These are phyloP conservation scores for Nannochloropsis salina DNA, from an alignment of 108 stramenopile species.

Conservation along the genomic window DNA sequence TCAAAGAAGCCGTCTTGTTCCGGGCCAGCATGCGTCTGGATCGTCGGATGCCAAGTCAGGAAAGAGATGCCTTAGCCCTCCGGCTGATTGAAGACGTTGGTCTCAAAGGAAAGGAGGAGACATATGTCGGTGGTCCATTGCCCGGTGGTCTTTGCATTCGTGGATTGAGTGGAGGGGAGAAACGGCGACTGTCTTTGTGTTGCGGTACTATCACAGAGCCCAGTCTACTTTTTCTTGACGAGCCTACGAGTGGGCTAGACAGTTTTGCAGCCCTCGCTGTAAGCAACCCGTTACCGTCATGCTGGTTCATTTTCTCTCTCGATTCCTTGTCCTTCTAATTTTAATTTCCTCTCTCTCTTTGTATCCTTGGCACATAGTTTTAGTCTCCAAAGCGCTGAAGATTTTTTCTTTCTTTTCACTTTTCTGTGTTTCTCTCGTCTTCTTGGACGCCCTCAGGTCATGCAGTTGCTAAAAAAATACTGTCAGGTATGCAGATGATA, in stretches of 20 bases:
- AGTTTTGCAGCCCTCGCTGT: slow-evolving; percentile 62
- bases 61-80: slow-evolving; percentile 60
- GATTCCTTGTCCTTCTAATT: background rate
- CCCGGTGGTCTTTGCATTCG: slow-evolving; percentile 15
- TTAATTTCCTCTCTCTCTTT: background rate
- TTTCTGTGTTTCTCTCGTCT: background rate
- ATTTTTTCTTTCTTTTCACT: background rate
- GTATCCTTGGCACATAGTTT: background rate
- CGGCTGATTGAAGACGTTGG: slow-evolving; percentile 56
- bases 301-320: background rate
- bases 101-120: slow-evolving; percentile 60
- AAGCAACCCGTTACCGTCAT: background rate
- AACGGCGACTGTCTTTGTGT: slow-evolving; percentile 71
- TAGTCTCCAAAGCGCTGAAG: background rate
- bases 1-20: slow-evolving; percentile 65
- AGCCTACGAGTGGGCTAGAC: slow-evolving; percentile 73
- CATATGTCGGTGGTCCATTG: slow-evolving; percentile 27
- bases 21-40: slow-evolving; percentile 65
- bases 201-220: slow-evolving; percentile 68
- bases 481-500: background rate
- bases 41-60: slow-evolving; percentile 21
- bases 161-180: slow-evolving; percentile 67
- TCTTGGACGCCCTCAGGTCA: background rate
- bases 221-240: slow-evolving; percentile 63
- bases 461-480: background rate